These are phyloP conservation scores for Trametes cingulata DNA, from an alignment of 768 basidiomycete species.

Conservation along the genomic window DNA sequence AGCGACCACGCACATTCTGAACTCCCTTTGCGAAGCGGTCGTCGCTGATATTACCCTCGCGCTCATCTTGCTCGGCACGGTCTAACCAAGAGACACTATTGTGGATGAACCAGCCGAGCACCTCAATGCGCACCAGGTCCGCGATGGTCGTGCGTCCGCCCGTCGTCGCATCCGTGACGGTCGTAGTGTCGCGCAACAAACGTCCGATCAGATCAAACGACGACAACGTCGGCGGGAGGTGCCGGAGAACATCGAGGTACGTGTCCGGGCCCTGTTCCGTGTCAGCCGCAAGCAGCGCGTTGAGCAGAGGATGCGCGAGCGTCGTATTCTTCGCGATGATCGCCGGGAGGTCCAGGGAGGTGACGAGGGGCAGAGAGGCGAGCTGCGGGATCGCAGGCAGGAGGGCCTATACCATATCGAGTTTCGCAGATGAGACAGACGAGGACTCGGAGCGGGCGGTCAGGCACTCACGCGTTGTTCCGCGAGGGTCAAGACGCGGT, in stretches of 20 bases:
- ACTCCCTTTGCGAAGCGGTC: conserved; percentile 74
- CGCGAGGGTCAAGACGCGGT: conserved; percentile 70
- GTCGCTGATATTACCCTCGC: conserved; percentile 66
- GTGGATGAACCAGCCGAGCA: conserved; percentile 71
- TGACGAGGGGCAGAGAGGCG: conserved; percentile 53
- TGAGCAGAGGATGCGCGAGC: conserved; percentile 67
- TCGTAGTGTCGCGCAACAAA: conserved; percentile 62
- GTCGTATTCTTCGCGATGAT: conserved; percentile 69
- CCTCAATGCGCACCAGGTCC: conserved; percentile 62
- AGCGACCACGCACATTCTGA: conserved; percentile 55
- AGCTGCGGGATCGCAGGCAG: conserved; percentile 48
- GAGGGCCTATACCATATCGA: conserved; percentile 43
- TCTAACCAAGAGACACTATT: conserved; percentile 73
- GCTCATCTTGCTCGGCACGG: conserved; percentile 65
- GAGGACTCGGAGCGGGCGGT: conserved; percentile 2
- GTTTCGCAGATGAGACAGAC: neutral
- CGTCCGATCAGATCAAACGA: conserved; percentile 75
- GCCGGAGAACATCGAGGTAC: conserved; percentile 64
- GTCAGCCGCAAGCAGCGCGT: conserved; percentile 48
- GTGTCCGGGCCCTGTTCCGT: conserved; percentile 40
- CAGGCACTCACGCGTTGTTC: conserved; percentile 64
- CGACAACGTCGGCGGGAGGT: conserved; percentile 69
- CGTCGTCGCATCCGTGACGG: conserved; percentile 40
- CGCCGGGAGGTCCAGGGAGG: conserved; percentile 65
- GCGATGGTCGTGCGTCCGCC: conserved; percentile 60